Evolutionary conservation across 192 early-diverging fungal species (phyloP), one percentile per base, ranked within the genome.

Genomic region (Chytriomyces confervae): DNA sequence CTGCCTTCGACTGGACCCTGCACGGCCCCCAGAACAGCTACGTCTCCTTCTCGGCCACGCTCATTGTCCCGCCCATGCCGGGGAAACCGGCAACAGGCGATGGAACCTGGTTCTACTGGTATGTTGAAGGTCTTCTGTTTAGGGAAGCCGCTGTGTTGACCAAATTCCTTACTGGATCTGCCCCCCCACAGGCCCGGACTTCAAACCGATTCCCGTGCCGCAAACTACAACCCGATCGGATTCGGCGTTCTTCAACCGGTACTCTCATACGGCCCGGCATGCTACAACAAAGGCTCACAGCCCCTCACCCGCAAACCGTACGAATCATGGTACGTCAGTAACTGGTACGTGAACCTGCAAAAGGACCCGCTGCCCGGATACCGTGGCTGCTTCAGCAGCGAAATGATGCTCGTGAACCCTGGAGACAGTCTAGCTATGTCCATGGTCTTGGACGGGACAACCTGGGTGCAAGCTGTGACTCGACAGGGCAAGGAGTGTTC

Each of bases 1-100:
- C 53, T 36, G 70, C 70, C 36, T 72, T 72, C 13, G 70, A 72
- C 43, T 72, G 70, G 70, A 72, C 70, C 20, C 70, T 72, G 9
- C 53, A 60, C 20, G 70, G 70, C 23, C 48, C 49, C 18, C 50
- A 53, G 18, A 72, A 72, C 43, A 16, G 11, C 10, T 72, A 72
- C 43, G 60, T 53, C 5, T 72, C 70, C 70, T 72, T 72, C 50
- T 16, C 43, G 18, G 18, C 53, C 0, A 60, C 49, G 10, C 53
- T 72, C 10, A 61, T 53, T 9, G 70, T 72, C 11, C 70, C 70
- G 1, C 70, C 70, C 7, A 23, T 72, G 7, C 70, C 70, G 7
- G 18, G 50, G 11, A 51, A 16, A 60, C 70, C 70, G 3, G 27
- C 70, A 16, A 49, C 49, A 13, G 70, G 70, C 23, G 49, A 50